Base-by-base conservation (phyloP, 2,329 filamentous ascomycete species). In the Ophiobolus disseminans region DNA sequence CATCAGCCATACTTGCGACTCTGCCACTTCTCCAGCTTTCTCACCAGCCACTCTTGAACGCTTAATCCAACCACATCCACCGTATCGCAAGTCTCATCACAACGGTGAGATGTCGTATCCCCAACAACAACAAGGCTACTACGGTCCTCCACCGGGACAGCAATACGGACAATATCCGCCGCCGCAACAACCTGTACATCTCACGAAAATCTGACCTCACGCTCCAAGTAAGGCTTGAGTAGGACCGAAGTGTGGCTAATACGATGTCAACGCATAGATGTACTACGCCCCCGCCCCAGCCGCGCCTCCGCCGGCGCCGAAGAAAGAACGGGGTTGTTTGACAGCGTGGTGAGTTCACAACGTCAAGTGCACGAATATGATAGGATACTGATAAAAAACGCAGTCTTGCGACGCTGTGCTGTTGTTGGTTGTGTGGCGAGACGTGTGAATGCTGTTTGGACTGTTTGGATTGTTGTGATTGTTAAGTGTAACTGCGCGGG, bases 351-450 rank as follows among this genome's bases (percentile, higher is more conserved):
- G 43, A 62, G 66, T 59, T 10, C 11, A 22, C 3, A 14, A 25
- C 20, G n/a, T 5, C 8, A 8, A 30, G 3, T 14, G 17, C 13
- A 26, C 11, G n/a, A 38, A 9, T 19, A 30, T 9, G 8, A 11
- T 9, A 21, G 30, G 9, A 13, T 14, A 35, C 31, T 26, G 38
- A 21, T 14, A 13, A 41, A 22, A 20, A 25, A 5, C n/a, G 21
- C 37, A 68, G 69, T 61, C 37, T 72, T 34, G 69, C 69, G 8
- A 65, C 67, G n/a, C 48, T 72, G 36, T 72, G 69, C 56, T 72
- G 69, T 53, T 72, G 69, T 50, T 72, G 63, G 62, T 50, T 72
- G 20, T 72, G 69, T 41, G 68, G 63, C 5, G 69, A 72, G 55
- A 58, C 66, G 14, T 72, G 69, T 60, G 68, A 71, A 37, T 72